Evolutionary conservation across 2,329 filamentous ascomycete species (phyloP).

Genomic region (Xylaria sp.): DNA sequence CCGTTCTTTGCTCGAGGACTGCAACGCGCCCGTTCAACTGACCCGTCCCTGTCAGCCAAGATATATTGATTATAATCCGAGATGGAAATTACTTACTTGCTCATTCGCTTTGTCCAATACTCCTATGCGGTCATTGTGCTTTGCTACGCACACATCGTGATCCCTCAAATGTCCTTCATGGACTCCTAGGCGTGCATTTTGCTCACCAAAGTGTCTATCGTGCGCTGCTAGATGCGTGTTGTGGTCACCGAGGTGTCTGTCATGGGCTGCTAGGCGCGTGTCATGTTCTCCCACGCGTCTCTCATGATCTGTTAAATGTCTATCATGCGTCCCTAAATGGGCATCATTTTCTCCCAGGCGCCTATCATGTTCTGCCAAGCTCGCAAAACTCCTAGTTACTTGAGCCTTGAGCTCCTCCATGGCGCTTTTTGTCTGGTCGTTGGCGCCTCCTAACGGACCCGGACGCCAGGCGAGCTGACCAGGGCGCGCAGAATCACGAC

Average conservation of each 20-base stretch:
- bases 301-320: slow-evolving; percentile 31
- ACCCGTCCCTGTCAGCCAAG: slow-evolving; percentile 18
- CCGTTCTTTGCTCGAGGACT: slow-evolving; percentile 36
- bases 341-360: slow-evolving; percentile 29
- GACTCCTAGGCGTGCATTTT: slow-evolving; percentile 25
- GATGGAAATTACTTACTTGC: slow-evolving; percentile 27
- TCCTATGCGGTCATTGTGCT: slow-evolving; percentile 32
- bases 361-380: slow-evolving; percentile 34
- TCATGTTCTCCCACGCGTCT: slow-evolving; percentile 30
- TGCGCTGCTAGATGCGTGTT: slow-evolving; percentile 24
- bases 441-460: slow-evolving; percentile 31
- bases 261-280: slow-evolving; percentile 24
- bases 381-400: slow-evolving; percentile 34
- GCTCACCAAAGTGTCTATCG: slow-evolving; percentile 32
- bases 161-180: slow-evolving; percentile 27
- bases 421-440: slow-evolving; percentile 33
- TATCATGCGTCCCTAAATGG: slow-evolving; percentile 19
- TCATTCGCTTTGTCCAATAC: slow-evolving; percentile 32
- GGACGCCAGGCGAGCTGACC: slow-evolving; percentile 36
- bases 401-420: slow-evolving; percentile 38
- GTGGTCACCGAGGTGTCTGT: slow-evolving; percentile 33
- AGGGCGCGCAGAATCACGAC: slow-evolving; percentile 33
- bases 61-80: background rate
- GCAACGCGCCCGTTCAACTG: slow-evolving; percentile 31
- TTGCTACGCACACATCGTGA: slow-evolving; percentile 32